These are phyloP conservation scores for Coemansia sp. DNA, from an alignment of 192 early-diverging fungal genomes.

Conservation along the genomic window DNA sequence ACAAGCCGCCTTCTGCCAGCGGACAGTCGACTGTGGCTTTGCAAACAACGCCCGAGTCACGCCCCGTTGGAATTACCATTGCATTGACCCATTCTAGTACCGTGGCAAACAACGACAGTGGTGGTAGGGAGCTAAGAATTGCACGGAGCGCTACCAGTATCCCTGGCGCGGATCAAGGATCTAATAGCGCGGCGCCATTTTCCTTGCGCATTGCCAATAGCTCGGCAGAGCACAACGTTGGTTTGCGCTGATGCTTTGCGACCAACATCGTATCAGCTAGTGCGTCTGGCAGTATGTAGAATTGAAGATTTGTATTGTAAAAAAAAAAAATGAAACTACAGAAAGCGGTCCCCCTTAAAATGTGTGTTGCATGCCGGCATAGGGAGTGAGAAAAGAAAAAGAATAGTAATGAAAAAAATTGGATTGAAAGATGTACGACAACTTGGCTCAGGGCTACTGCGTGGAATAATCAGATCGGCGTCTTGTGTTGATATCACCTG, in stretches of 20 bases:
- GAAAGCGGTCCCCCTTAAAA: no score
- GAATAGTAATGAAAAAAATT: no score
- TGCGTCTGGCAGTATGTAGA: no score
- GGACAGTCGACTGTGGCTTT: neutral
- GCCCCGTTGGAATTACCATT: neutral
- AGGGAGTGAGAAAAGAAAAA: no score
- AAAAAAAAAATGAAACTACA: no score
- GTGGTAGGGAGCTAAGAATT: neutral
- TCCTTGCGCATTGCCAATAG: neutral
- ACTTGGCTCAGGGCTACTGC: no score
- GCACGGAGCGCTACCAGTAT: neutral
- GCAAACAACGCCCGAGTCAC: neutral
- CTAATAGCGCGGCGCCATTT: neutral
- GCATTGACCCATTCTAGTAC: neutral
- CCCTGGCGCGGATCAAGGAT: neutral
- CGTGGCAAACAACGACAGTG: neutral
- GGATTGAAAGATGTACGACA: no score
- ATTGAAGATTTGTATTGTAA: no score
- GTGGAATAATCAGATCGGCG: no score
- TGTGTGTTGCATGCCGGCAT: no score
- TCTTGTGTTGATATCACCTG: no score
- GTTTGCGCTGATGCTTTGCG: neutral
- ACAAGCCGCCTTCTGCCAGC: neutral
- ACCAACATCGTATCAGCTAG: no score
- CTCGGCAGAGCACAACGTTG: neutral